These are phyloP conservation scores for Botrytis sinoallii DNA, from an alignment of 2,329 filamentous ascomycete species.

Conservation along the genomic window DNA sequence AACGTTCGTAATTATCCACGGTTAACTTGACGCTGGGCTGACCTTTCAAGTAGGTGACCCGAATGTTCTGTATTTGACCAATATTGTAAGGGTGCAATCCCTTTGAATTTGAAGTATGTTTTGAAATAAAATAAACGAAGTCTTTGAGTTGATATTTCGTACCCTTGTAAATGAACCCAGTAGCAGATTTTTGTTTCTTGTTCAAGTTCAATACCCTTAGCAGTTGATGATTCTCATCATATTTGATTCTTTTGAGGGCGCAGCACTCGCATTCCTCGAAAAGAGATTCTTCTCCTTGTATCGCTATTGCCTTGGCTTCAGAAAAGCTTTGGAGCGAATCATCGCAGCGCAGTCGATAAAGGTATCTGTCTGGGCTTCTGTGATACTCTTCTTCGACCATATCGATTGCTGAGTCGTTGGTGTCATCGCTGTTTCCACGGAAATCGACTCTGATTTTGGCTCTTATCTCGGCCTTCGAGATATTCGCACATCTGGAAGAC, in stretches of 20 bases:
- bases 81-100: constrained; percentile 23
- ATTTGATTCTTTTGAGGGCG: neutral
- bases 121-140: constrained; percentile 22
- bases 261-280: neutral
- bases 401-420: neutral
- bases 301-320: neutral
- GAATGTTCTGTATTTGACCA: constrained; percentile 20
- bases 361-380: constrained; percentile 13
- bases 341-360: constrained; percentile 22
- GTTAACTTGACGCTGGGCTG: neutral
- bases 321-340: constrained; percentile 3
- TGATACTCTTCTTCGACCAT: constrained; percentile 10
- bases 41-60: neutral
- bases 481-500: constrained; percentile 20
- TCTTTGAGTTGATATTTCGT: constrained; percentile 19
- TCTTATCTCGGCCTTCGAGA: constrained; percentile 11
- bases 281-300: neutral
- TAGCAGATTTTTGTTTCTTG: neutral
- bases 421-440: neutral
- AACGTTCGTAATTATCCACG: constrained; percentile 18
- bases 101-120: neutral
- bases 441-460: constrained; percentile 25
- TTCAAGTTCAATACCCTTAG: neutral
- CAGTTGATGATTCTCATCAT: neutral
- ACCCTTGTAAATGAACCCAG: neutral